Percentiles rank a stretch among this genome's conserved stretches.
phyloP scores from a whole-genome alignment of 345 rosid genomes.

The Murraya koenigii region DNA sequence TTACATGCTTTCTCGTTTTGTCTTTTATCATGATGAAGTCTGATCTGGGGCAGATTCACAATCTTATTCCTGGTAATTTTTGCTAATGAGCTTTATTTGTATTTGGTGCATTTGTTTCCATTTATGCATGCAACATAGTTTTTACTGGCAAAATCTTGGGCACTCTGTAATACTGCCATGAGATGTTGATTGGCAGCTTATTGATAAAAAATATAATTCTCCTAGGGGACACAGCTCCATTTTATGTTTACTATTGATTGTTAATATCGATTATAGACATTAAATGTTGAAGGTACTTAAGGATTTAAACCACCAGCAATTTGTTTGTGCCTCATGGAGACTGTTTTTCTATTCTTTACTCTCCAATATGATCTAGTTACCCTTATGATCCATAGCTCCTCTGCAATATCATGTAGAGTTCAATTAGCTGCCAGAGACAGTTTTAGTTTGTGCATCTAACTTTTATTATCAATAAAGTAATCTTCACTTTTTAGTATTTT shows the following conservation, averaged over 20 bases:
- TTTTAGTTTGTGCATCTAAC: not conserved
- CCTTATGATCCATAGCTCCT: not conserved
- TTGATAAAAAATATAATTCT: not conserved
- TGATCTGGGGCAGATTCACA: slow-evolving; percentile 74
- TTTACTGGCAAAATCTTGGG: not conserved
- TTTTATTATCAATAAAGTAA: not conserved
- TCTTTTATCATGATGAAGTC: slow-evolving; percentile 51
- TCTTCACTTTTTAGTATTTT: slow-evolving; percentile 2
- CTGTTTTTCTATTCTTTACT: not conserved
- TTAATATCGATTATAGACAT: not conserved
- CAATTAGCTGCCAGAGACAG: not conserved
- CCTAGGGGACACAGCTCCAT: not conserved
- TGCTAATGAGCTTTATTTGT: not conserved
- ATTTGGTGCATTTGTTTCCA: not conserved
- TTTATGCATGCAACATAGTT: not conserved
- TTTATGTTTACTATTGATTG: not conserved
- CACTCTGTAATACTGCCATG: not conserved
- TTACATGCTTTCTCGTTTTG: slow-evolving; percentile 23
- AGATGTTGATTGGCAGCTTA: slow-evolving; percentile 2
- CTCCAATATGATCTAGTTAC: not conserved
- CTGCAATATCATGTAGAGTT: not conserved
- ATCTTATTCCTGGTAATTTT: slow-evolving; percentile 73
- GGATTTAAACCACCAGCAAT: not conserved
- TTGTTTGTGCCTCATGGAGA: not conserved
- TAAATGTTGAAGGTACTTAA: not conserved